Conservation (phyloP, 1,139 yeast genomes). For the Sporopachydermia cereana region DNA sequence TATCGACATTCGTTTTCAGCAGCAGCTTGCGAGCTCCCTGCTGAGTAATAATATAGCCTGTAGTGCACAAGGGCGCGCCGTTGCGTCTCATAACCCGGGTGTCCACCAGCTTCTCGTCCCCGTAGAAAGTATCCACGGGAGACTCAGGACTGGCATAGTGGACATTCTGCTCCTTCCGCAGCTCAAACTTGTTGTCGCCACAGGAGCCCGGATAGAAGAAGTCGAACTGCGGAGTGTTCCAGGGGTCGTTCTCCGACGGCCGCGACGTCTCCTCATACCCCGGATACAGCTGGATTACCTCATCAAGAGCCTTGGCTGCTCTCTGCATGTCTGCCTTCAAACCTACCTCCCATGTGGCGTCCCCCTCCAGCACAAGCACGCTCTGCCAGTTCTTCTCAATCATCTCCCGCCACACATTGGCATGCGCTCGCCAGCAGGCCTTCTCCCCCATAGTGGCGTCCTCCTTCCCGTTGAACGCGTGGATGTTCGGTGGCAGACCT, state of each 20-base stretch:
- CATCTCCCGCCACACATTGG: conserved; percentile 7
- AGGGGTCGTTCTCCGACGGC: conserved; percentile 8
- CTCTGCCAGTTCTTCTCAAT: neutral
- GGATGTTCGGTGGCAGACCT: conserved; percentile 11
- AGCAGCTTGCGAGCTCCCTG: conserved; percentile 7
- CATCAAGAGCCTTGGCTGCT: conserved; percentile 1
- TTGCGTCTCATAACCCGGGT: conserved; percentile 4
- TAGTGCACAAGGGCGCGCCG: conserved; percentile 7
- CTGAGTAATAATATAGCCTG: conserved; percentile 7
- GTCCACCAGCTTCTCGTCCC: neutral
- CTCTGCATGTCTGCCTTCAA: conserved; percentile 3
- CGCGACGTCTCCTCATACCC: neutral
- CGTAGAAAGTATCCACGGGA: neutral
- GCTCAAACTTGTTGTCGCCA: neutral
- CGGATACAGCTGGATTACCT: neutral
- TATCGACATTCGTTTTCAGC: neutral
- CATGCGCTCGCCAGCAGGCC: conserved; percentile 8
- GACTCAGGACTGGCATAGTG: conserved; percentile 6
- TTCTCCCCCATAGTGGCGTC: neutral
- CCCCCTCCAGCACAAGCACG: neutral
- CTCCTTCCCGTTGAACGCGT: neutral
- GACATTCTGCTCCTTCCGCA: neutral
- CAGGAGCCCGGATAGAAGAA: conserved; percentile 9
- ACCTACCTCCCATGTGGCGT: conserved; percentile 1
- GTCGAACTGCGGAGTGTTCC: conserved; percentile 8